Evolutionary conservation across 805 yeast species (phyloP), one percentile per base, ranked within the genome.

Genomic region (Spathaspora hagerdaliae): DNA sequence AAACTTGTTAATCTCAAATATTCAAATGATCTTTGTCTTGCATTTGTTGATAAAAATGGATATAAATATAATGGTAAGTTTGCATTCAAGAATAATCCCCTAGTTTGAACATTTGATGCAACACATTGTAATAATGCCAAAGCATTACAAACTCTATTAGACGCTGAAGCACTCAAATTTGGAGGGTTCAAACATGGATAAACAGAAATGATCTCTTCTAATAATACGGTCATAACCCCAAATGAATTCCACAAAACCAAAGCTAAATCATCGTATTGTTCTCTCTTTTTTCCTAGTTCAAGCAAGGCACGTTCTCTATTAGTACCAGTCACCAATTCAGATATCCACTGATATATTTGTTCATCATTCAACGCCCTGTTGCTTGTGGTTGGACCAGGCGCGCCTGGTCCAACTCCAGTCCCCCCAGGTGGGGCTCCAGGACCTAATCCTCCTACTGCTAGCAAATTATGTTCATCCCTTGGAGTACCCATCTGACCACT

Each of bases 111-210:
- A 61, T 94, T 97, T 1, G 96, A 87, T 2, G 99, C 99, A 36
- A 92, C 97, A 67, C 99, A 94, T 66, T 92, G 99, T 52, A 92
- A 74, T 40, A 94, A 76, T 7, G 97, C 97, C 56, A 92, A 72
- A 0, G 98, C 97, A 67, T 94, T 92, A 65, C 98, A 92, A 8
- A 92, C 98, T 45, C 97, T 75, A 63, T 91, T 92, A 5, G 96
- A 85, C 13, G 89, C 83, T n/a, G 88, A 78, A 12, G 95, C 87
- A 5, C 90, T 82, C 48, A 94, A 74, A 37, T 79, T 82, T 29
- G 96, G 96, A 11, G 97, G 97, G 33, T 87, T 84, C 48, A 92
- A 73, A 58, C 84, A 75, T 10, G 99, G 97, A 63, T 92, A 92
- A 6, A 92, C 96, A 2, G 87, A 77, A 34, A 90, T 83, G 44